Conservation (phyloP, 2,329 filamentous ascomycete genomes). For the Botrytis fabae region DNA sequence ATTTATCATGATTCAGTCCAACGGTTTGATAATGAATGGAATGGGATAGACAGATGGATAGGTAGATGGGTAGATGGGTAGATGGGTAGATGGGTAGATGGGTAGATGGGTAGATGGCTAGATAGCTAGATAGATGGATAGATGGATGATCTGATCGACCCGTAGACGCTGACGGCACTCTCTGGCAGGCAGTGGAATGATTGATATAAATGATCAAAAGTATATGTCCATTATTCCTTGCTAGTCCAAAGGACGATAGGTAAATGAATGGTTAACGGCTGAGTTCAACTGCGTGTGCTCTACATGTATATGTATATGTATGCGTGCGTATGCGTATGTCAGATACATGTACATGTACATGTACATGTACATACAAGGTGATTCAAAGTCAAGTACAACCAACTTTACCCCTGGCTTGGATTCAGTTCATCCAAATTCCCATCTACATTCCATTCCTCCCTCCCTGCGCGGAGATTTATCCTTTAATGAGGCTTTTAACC, state of each 20-base stretch:
- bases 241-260: background rate
- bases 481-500: background rate
- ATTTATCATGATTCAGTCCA: background rate
- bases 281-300: background rate
- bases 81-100: background rate
- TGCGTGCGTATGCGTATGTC: background rate
- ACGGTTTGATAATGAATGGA: background rate
- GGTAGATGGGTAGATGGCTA: background rate
- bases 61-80: too few species aligned
- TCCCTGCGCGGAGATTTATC: background rate
- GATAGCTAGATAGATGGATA: background rate
- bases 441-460: conserved; percentile 9
- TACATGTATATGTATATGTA: background rate
- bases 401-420: conserved; percentile 17
- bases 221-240: background rate
- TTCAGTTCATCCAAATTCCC: background rate
- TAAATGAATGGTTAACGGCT: background rate
- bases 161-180: conserved; percentile 17
- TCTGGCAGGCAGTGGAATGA: conserved; percentile 14
- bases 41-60: background rate
- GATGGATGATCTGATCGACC: background rate
- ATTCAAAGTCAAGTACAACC: background rate
- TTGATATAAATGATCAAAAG: background rate
- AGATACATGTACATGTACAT: background rate
- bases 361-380: background rate